Conservation (phyloP, 2,329 filamentous ascomycete genomes). For the Epichloe brachyelytri region DNA sequence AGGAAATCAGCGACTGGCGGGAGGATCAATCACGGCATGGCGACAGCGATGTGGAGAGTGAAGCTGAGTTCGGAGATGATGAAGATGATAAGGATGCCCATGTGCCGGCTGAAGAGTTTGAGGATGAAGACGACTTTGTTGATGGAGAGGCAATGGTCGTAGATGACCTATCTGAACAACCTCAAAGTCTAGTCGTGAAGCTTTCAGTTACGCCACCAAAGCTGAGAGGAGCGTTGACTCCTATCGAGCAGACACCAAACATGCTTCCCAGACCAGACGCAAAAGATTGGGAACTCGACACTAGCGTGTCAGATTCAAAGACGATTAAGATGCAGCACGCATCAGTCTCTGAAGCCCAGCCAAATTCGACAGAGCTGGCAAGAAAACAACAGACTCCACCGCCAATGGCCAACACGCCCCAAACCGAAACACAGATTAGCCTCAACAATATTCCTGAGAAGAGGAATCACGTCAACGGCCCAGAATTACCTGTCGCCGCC, state of each 20-base stretch:
- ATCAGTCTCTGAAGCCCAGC: conserved; percentile 1
- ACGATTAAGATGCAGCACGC: conserved; percentile 16
- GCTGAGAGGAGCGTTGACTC: conserved; percentile 19
- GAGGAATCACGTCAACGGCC: background rate
- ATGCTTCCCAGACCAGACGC: conserved; percentile 12
- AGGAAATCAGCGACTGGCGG: conserved; percentile 36
- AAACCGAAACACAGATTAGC: conserved; percentile 1
- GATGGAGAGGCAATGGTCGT: conserved; percentile 43
- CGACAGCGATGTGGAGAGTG: conserved; percentile 52
- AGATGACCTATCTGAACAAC: conserved; percentile 35
- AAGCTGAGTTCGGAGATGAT: conserved; percentile 65
- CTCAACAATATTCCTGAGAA: conserved; percentile 8
- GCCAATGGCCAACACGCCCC: background rate
- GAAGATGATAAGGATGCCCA: conserved; percentile 59
- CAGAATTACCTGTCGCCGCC: conserved; percentile 20
- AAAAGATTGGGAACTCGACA: conserved; percentile 10
- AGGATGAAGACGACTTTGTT: conserved; percentile 47
- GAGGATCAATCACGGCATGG: conserved; percentile 24
- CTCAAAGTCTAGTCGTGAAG: conserved; percentile 61
- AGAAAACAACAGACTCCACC: background rate
- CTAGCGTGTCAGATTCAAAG: conserved; percentile 6
- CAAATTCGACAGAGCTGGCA: background rate
- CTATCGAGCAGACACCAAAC: conserved; percentile 12
- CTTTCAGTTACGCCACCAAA: conserved; percentile 40
- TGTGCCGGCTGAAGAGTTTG: conserved; percentile 40